Evolutionary conservation across 1,139 yeast genomes (phyloP).

Genomic region (Taphrina wiesneri): DNA sequence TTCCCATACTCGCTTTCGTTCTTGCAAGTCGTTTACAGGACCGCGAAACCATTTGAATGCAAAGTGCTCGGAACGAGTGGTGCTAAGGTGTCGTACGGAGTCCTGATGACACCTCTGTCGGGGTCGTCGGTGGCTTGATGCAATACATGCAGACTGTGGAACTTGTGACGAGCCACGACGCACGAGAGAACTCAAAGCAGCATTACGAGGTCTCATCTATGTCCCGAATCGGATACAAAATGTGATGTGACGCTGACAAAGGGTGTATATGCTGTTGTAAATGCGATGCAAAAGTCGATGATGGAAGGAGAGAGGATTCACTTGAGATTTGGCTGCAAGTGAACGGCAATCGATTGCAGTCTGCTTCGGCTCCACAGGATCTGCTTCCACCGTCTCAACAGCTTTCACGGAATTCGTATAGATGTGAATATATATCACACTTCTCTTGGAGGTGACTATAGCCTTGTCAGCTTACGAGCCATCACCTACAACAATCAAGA

Average conservation of each 20-base stretch:
- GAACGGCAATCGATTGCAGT: neutral
- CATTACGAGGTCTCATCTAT: constrained; percentile 3
- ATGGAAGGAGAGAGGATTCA: too few relatives aligned
- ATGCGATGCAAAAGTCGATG: neutral
- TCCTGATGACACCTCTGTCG: neutral
- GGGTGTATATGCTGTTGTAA: too few relatives aligned
- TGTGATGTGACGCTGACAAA: too few relatives aligned
- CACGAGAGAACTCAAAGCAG: neutral
- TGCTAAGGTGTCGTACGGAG: neutral
- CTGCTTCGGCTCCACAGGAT: neutral
- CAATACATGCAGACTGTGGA: neutral
- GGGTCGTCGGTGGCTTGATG: neutral
- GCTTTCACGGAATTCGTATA: neutral
- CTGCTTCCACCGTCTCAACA: neutral
- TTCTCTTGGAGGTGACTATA: neutral
- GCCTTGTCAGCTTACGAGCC: neutral
- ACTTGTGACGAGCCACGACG: neutral
- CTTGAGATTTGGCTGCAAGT: neutral
- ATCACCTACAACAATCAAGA: neutral
- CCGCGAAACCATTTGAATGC: constrained; percentile 29
- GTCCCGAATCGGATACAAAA: too few relatives aligned
- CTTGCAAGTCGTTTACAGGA: neutral
- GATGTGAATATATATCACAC: neutral
- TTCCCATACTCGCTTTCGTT: neutral
- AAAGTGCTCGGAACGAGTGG: neutral